Conservation (phyloP, 768 basidiomycete genomes). For the Leccinum imitatum region DNA sequence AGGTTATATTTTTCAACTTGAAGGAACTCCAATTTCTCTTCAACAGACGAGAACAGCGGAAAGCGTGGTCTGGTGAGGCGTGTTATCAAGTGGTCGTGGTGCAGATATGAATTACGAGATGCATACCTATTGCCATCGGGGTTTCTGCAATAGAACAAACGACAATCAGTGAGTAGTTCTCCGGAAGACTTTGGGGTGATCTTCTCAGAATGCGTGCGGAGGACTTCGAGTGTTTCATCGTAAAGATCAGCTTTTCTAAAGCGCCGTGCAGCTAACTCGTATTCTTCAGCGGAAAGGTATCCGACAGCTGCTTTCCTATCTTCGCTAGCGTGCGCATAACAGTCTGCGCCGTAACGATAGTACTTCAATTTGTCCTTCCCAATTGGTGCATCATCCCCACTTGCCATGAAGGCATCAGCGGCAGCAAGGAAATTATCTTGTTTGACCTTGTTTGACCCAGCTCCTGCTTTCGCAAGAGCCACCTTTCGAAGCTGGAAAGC, state of each 20-base stretch:
- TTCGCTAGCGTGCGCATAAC: conserved; percentile 43
- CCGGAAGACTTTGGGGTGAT: conserved; percentile 33
- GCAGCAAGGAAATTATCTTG: conserved; percentile 36
- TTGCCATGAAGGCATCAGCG: conserved; percentile 48
- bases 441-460: conserved; percentile 12
- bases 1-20: conserved; percentile 44
- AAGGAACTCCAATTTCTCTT: conserved; percentile 57
- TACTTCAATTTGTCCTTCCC: conserved; percentile 36
- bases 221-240: conserved; percentile 50
- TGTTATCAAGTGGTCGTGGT: not conserved
- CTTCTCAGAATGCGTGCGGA: conserved; percentile 34
- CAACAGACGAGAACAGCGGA: conserved; percentile 47
- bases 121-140: conserved; percentile 21
- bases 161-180: conserved; percentile 43
- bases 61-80: conserved; percentile 42
- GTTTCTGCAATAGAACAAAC: conserved; percentile 44
- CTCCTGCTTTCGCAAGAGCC: conserved; percentile 38
- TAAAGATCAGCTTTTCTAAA: conserved; percentile 51
- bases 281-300: conserved; percentile 44
- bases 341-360: conserved; percentile 46
- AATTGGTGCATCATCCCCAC: conserved; percentile 32
- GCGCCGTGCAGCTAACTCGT: conserved; percentile 42
- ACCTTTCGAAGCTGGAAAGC: conserved; percentile 56
- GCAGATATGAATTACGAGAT: not conserved
- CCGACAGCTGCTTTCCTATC: conserved; percentile 43